phyloP scores from a whole-genome alignment of 495 filamentous ascomycete species.

The Opeltia flavorubescens region DNA sequence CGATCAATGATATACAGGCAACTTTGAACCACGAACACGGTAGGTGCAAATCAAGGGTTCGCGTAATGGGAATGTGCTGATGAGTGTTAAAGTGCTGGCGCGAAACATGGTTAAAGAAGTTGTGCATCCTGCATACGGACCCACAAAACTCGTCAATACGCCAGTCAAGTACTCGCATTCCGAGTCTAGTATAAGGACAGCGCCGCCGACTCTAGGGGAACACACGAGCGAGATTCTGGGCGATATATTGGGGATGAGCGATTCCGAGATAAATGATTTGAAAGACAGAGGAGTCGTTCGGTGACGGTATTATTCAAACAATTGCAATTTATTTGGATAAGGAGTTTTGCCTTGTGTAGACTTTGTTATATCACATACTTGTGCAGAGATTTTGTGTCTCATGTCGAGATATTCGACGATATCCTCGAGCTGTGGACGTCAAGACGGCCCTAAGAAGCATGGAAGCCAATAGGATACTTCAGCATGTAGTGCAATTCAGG shows the following conservation, averaged over 20 bases:
- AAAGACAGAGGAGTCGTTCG: slow-evolving; percentile 56
- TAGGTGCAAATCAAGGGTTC: slow-evolving; percentile 26
- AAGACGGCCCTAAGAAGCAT: too few relatives aligned
- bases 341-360: too few relatives aligned
- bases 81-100: slow-evolving; percentile 44
- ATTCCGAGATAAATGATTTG: slow-evolving; percentile 45
- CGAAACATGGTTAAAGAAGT: slow-evolving; percentile 80
- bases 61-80: not conserved
- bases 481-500: too few relatives aligned
- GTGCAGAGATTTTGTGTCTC: too few relatives aligned
- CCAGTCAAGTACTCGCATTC: slow-evolving; percentile 88
- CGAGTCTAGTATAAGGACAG: slow-evolving; percentile 57
- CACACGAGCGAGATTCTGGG: slow-evolving; percentile 79
- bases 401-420: too few relatives aligned
- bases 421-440: too few relatives aligned
- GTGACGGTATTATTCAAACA: too few relatives aligned
- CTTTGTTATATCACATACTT: too few relatives aligned
- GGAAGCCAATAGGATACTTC: too few relatives aligned
- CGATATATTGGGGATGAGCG: slow-evolving; percentile 48
- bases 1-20: slow-evolving; percentile 80
- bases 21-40: slow-evolving; percentile 75
- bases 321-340: too few relatives aligned
- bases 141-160: slow-evolving; percentile 84
- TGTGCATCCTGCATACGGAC: slow-evolving; percentile 68
- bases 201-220: slow-evolving; percentile 78